Evolutionary conservation across 192 early-diverging fungal species (phyloP), one percentile per base, ranked within the genome.

Genomic region (Coemansia sp.): DNA sequence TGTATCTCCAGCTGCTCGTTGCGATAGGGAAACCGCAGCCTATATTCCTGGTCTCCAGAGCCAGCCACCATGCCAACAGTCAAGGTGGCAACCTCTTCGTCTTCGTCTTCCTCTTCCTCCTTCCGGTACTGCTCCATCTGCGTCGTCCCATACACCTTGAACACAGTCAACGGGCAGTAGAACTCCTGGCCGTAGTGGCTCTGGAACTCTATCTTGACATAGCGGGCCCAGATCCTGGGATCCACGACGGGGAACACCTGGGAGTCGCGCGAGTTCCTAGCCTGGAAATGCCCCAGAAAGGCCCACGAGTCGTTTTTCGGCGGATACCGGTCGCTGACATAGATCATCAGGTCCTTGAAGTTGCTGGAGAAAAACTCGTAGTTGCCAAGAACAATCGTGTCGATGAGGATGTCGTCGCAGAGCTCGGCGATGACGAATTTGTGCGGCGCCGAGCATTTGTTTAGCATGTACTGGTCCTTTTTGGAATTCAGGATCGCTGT

Each of bases 391-490:
- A 90, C 85, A 55, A 99, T 67, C 1, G 91, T 86, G 71, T 97
- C 92, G 22, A 99, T 88, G 6, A 96, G 71, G 58, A 98, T 95
- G 20, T 90, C 90, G 64, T 98, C 88, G 74, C 97, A 99, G 5
- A 99, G 84, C 75, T 97, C 93, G 14, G 98, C 83, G n/a, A 93
- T 86, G 1, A 98, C 88, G 72, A 89, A 95, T 60, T 93, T 93
- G 19, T 78, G 70, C 22, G 51, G 30, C 4, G 89, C 86, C 14
- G 83, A 69, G 77, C 97, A 99, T 66, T 85, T 83, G 77, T 95
- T 98, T 10, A 97, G 83, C 90, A 99, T 90, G 75, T 99, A 99
- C 51, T 86, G 82, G 81, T 99, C 97, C 67, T 97, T 97, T 77
- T 85, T 91, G 45, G 92, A 87, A 65, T 86, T 88, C 4, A 99